Evolutionary conservation across 2,329 filamentous ascomycete species (phyloP).

Genomic region (Aspergillus amoenus): DNA sequence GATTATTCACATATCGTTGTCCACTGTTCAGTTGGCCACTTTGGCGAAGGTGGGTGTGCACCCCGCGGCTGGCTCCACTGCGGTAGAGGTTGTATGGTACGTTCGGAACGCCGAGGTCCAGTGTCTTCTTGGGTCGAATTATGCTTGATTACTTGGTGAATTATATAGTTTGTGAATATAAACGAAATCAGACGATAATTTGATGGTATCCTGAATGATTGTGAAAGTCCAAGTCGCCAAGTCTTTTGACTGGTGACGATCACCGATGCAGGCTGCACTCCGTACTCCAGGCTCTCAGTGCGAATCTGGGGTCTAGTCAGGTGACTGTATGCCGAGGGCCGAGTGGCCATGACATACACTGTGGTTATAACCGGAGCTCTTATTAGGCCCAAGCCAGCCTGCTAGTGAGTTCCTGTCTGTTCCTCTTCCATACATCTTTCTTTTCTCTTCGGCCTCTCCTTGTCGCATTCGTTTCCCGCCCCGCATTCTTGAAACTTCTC

Average conservation of each 20-base stretch:
- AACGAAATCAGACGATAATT: too few relatives aligned
- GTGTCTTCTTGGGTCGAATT: too few relatives aligned
- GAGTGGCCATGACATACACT: background rate
- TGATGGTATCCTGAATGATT: too few relatives aligned
- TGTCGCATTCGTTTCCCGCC: background rate
- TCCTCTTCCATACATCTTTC: background rate
- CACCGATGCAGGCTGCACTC: background rate
- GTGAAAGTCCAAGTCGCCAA: too few relatives aligned
- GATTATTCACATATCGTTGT: background rate
- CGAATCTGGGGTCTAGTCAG: constrained; percentile 9
- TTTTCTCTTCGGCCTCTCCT: background rate
- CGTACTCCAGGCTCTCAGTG: too few relatives aligned
- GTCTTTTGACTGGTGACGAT: too few relatives aligned
- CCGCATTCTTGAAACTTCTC: background rate
- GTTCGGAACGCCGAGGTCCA: too few relatives aligned
- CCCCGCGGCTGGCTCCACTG: too few relatives aligned
- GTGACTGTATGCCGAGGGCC: constrained; percentile 10
- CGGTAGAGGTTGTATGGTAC: too few relatives aligned
- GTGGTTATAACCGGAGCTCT: background rate
- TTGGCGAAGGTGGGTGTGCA: background rate
- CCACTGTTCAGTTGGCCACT: background rate
- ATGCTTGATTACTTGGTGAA: too few relatives aligned
- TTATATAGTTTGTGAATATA: too few relatives aligned
- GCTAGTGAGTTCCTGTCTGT: too few relatives aligned
- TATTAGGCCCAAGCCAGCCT: background rate